Evolutionary conservation across 2,329 filamentous ascomycete genomes (phyloP), one percentile per base, ranked within the genome.

Genomic region (Apiospora arundinis): DNA sequence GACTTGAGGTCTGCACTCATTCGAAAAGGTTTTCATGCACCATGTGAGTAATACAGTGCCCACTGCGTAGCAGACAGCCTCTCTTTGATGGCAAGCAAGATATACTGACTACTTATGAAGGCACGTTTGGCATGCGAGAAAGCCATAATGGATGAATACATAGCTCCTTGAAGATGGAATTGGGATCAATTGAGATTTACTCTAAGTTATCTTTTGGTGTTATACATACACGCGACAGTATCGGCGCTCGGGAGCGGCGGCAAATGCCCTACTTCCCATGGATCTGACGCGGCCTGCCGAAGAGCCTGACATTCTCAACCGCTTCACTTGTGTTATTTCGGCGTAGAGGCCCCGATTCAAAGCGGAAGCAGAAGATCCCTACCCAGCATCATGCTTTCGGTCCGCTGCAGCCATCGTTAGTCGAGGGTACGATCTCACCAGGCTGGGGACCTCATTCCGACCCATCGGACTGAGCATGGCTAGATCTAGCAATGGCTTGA

Each of bases 1-100:
- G 90, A 77, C 84, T 84, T 52, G 92, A 96, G 77, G 89, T 94
- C n/a, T 91, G 90, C 79, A 89, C 89, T 76, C 89, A 91, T 76
- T 89, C 88, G 69, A 88, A 91, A 75, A 91, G 91, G 81, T 90
- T 89, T 56, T 97, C 93, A 83, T 94, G 93, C 81, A 91, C 89
- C 74, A 85, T 95, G 93, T 95, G 85, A 88, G 92, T 89, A n/a
- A 66, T 40, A 9, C 25, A 25, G 37, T 40, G 37, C 37, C 37
- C 37, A 40, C 5, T 40, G 11, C 11, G 37, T 40, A 40, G 37
- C 37, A 40, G 37, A 66, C 25, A 37, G 25, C 25, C 21, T 21
- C 8, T 42, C 40, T 21, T 21, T 49, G 11, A 66, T 66, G 60
- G 37, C 37, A 40, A 40, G 37, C 37, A 40, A 40, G 37, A 40